Evolutionary conservation across 2,329 filamentous ascomycete species (phyloP).

Genomic region (Fusarium ramigenum): DNA sequence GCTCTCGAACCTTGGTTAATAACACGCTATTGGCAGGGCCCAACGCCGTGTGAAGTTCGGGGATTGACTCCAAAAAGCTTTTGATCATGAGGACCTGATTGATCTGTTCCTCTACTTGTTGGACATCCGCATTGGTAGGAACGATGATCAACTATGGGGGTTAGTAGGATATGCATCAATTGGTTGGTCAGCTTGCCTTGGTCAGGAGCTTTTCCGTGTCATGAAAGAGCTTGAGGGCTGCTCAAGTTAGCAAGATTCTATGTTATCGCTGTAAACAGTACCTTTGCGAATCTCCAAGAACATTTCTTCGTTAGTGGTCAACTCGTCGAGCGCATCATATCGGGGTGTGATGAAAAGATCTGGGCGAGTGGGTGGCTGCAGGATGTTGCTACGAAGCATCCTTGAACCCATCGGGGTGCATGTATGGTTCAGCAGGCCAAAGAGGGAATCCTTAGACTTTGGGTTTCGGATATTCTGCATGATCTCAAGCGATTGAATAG

Average conservation of each 20-base stretch:
- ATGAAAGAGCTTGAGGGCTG: constrained; percentile 76
- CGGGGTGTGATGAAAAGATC: constrained; percentile 73
- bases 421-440: constrained; percentile 86
- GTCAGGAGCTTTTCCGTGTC: constrained; percentile 86
- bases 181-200: constrained; percentile 58
- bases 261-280: constrained; percentile 42
- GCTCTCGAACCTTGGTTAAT: constrained; percentile 72
- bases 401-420: constrained; percentile 88
- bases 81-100: constrained; percentile 91
- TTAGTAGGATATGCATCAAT: background rate
- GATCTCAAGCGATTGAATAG: constrained; percentile 86
- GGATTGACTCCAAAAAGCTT: constrained; percentile 76
- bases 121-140: constrained; percentile 70
- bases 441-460: constrained; percentile 84
- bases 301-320: constrained; percentile 84
- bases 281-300: constrained; percentile 80
- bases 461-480: constrained; percentile 84
- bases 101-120: constrained; percentile 80
- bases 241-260: background rate
- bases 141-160: constrained; percentile 75
- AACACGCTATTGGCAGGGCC: constrained; percentile 70
- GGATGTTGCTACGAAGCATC: constrained; percentile 82
- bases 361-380: constrained; percentile 84
- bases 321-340: constrained; percentile 84
- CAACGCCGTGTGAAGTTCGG: constrained; percentile 74